Conservation (phyloP, 805 yeast genomes). For the Ogataea pignaliae region DNA sequence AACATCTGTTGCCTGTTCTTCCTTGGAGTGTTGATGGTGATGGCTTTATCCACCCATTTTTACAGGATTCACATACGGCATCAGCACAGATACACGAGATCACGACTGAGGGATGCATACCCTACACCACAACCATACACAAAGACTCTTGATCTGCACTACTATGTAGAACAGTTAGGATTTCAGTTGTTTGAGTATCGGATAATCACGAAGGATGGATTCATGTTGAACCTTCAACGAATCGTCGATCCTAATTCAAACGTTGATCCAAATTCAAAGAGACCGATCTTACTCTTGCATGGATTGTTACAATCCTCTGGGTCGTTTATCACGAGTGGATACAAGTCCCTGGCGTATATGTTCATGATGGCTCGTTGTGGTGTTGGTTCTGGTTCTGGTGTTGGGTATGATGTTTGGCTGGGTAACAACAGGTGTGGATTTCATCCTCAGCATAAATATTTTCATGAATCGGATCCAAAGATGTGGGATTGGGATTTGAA, state of each 20-base stretch:
- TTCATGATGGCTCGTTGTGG: constrained; percentile 20
- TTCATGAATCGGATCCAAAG: constrained; percentile 36
- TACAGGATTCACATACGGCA: constrained; percentile 8
- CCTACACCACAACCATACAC: constrained; percentile 30
- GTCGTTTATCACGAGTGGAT: constrained; percentile 80
- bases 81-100: constrained; percentile 5
- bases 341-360: constrained; percentile 66
- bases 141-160: constrained; percentile 40
- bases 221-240: constrained; percentile 60
- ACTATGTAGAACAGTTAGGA: constrained; percentile 62
- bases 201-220: constrained; percentile 78
- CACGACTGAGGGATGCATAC: constrained; percentile 16
- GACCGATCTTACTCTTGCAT: constrained; percentile 75
- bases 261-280: constrained; percentile 10
- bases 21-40: constrained; percentile 21
- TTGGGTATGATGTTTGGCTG: constrained; percentile 87
- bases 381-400: constrained; percentile 22
- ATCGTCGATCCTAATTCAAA: constrained; percentile 43
- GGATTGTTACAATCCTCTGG: constrained; percentile 88
- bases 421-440: constrained; percentile 91
- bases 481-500: constrained; percentile 94
- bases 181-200: constrained; percentile 55
- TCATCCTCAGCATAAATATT: constrained; percentile 56
- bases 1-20: constrained; percentile 21
- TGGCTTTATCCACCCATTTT: constrained; percentile 19